Evolutionary conservation across 495 filamentous ascomycete genomes (phyloP), one percentile per base, ranked within the genome.

Genomic region (Neurospora sp.): DNA sequence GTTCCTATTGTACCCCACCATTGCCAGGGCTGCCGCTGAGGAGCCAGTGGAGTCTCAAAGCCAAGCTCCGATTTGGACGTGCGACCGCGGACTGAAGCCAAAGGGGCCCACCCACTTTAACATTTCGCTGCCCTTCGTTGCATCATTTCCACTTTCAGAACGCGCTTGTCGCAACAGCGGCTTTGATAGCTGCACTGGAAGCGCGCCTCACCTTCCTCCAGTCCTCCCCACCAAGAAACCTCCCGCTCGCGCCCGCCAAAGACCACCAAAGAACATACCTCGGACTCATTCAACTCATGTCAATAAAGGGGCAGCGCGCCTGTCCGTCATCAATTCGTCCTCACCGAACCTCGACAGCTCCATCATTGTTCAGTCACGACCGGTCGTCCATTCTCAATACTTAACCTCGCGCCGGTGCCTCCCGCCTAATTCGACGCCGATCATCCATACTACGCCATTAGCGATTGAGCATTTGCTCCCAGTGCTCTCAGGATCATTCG

Each of bases 141-240:
- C 53, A 65, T 65, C 53, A 65, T 65, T 65, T 65, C 53, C 53
- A 65, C 53, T 65, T 65, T 65, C 53, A 65, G 53, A 65, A 65
- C 53, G 53, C 53, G 53, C 53, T 65, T 65, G 53, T 65, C 53
- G 53, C 53, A 65, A 35, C 53, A 65, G 53, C 53, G 53, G 53
- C 53, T 65, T 65, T 65, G 53, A 65, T 65, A 35, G 53, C 53
- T 65, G 27, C 53, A 65, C 22, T 17, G 53, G 48, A 59, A 65
- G 53, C 53, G 53, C 53, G 53, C 53, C 53, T 31, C 27, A 65
- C 53, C 27, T 59, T 27, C 48, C 48, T 27, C 48, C 48, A 48
- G 20, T 31, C 48, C 48, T 65, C 6, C 53, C 53, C 27, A 35
- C 53, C 53, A 65, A 65, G 53, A 65, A 65, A 65, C 27, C 53